A percentile compares a stretch with the other conserved stretches of the same genome.
Evolutionary conservation across 2,329 filamentous ascomycete species (phyloP).

Genomic region (Claviceps africana): DNA sequence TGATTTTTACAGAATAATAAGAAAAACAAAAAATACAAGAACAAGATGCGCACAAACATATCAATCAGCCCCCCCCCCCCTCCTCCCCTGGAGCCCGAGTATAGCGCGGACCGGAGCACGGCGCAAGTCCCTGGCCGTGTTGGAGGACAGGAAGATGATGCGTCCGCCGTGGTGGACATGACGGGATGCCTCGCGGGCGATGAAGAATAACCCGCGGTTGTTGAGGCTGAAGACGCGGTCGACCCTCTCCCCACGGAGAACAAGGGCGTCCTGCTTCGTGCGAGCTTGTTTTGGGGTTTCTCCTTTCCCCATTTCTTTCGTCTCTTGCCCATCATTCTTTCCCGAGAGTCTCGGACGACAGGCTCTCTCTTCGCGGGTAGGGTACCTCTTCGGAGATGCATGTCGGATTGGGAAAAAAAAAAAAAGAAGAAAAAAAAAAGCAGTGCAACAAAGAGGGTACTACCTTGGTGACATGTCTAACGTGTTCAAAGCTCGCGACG

Average conservation of each 20-base stretch:
- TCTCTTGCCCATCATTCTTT: background rate
- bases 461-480: background rate
- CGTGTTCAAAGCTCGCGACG: background rate
- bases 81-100: conserved; percentile 63
- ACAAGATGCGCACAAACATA: conserved; percentile 59
- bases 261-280: background rate
- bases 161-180: conserved; percentile 53
- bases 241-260: conserved; percentile 45
- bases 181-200: conserved; percentile 56
- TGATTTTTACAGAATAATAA: too few relatives aligned
- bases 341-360: too few relatives aligned
- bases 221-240: conserved; percentile 59
- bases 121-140: conserved; percentile 53
- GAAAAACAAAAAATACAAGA: too few relatives aligned
- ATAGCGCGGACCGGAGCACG: conserved; percentile 58
- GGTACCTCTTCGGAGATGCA: too few relatives aligned
- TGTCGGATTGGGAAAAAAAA: too few relatives aligned
- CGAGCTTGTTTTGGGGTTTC: too few relatives aligned
- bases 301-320: too few relatives aligned
- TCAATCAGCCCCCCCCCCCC: too few relatives aligned
- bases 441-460: too few relatives aligned
- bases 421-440: background rate
- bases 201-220: conserved; percentile 57
- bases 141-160: conserved; percentile 60
- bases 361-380: too few relatives aligned